Evolutionary conservation across 352 stramenopile species (phyloP).

Genomic region (Pythium sukuiense): DNA sequence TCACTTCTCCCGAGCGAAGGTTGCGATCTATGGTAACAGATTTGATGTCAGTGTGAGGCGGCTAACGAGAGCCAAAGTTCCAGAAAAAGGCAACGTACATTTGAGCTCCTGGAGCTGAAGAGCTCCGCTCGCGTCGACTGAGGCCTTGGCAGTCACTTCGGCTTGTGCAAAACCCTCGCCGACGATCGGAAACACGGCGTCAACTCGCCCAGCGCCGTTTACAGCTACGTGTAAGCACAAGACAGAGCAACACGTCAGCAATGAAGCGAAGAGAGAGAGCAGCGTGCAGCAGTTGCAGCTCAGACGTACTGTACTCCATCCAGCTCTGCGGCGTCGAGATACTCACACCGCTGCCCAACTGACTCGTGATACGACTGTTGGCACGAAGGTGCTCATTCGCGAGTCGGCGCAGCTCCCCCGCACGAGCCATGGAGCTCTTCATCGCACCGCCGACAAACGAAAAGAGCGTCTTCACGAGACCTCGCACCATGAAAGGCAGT

Average conservation of each 20-base stretch:
- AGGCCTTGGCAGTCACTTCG: conserved; percentile 58
- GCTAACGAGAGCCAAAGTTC: background rate
- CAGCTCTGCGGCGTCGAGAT: conserved; percentile 64
- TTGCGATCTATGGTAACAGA: conserved; percentile 44
- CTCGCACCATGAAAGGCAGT: conserved; percentile 59
- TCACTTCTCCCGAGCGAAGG: conserved; percentile 51
- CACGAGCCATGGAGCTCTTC: conserved; percentile 64
- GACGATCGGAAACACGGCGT: conserved; percentile 65
- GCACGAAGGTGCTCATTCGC: conserved; percentile 55
- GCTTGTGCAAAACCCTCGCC: conserved; percentile 35
- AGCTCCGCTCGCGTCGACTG: conserved; percentile 35
- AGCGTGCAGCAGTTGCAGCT: background rate
- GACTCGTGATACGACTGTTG: conserved; percentile 46
- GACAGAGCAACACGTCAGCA: background rate
- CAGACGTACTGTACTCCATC: conserved; percentile 71
- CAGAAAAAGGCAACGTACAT: conserved; percentile 38
- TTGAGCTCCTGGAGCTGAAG: conserved; percentile 61
- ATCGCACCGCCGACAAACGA: conserved; percentile 61
- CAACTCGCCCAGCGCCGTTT: conserved; percentile 59
- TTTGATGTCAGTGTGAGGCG: background rate
- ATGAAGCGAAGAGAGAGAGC: background rate
- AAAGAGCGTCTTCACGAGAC: conserved; percentile 66
- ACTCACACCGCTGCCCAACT: conserved; percentile 49
- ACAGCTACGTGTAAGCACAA: conserved; percentile 36
- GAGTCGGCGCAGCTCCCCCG: conserved; percentile 50